phyloP scores from a whole-genome alignment of 1,284 basidiomycete genomes.

The Puccinia polysora region DNA sequence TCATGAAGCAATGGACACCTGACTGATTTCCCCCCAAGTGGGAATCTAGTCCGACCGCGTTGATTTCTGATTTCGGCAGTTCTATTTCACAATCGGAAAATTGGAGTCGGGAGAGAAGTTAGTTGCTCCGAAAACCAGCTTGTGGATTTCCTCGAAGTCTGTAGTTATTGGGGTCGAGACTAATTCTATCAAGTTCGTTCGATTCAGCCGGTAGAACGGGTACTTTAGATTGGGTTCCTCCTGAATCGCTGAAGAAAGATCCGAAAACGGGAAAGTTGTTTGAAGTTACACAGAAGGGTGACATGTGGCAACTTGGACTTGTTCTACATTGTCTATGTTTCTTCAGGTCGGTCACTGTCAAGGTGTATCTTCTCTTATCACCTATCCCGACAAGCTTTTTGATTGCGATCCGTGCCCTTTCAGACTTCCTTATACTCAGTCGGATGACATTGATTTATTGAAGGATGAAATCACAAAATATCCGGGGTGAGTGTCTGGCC shows the following conservation, averaged over 20 bases:
- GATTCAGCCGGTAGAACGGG: constrained; percentile 75
- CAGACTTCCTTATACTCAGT: constrained; percentile 55
- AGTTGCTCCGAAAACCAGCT: neutral
- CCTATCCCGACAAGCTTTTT: constrained; percentile 60
- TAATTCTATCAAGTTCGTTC: constrained; percentile 59
- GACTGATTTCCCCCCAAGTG: constrained; percentile 17
- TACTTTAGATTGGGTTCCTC: constrained; percentile 69
- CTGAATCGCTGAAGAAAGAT: constrained; percentile 65
- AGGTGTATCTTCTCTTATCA: neutral
- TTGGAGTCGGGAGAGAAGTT: constrained; percentile 46
- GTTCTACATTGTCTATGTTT: constrained; percentile 85
- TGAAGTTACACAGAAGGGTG: constrained; percentile 72
- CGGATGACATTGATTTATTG: constrained; percentile 62
- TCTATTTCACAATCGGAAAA: constrained; percentile 56
- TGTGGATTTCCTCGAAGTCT: too few species aligned
- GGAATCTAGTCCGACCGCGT: constrained; percentile 60
- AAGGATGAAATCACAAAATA: constrained; percentile 71
- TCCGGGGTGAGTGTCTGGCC: constrained; percentile 60
- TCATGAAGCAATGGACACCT: constrained; percentile 23
- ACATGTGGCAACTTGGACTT: constrained; percentile 67
- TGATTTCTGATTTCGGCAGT: constrained; percentile 91
- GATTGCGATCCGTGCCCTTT: constrained; percentile 55
- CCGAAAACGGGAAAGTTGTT: constrained; percentile 60
- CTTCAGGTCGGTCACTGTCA: constrained; percentile 56
- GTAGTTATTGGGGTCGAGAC: constrained; percentile 54